phyloP scores from a whole-genome alignment of 495 filamentous ascomycete species.

The Aspergillus wentii region DNA sequence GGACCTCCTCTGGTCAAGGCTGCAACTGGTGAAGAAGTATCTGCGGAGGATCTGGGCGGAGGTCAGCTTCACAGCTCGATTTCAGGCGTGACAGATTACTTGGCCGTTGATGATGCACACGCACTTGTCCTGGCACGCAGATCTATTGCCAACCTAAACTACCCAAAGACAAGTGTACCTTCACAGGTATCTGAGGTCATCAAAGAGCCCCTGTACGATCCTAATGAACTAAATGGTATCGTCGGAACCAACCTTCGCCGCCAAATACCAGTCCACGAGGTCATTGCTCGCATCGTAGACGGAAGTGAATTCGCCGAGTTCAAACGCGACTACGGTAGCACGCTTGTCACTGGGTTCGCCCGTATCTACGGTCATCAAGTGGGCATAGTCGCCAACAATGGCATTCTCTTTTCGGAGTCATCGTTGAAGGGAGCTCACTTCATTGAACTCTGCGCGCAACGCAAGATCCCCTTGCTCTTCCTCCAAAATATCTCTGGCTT shows the following conservation, averaged over 20 bases:
- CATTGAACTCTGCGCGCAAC: constrained; percentile 92
- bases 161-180: constrained; percentile 45
- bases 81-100: constrained; percentile 93
- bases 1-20: constrained; percentile 95
- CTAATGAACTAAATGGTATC: constrained; percentile 78
- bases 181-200: constrained; percentile 22
- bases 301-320: constrained; percentile 88
- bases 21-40: constrained; percentile 90
- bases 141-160: constrained; percentile 84
- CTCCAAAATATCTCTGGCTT: constrained; percentile 96
- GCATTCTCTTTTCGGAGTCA: constrained; percentile 90
- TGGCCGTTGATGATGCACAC: constrained; percentile 92
- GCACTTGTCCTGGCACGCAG: constrained; percentile 83
- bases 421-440: constrained; percentile 95
- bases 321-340: constrained; percentile 87
- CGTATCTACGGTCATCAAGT: constrained; percentile 86
- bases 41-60: constrained; percentile 88
- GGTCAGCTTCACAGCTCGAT: constrained; percentile 88
- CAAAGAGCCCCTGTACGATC: constrained; percentile 76
- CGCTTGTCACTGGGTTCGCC: constrained; percentile 90
- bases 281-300: constrained; percentile 93
- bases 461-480: constrained; percentile 85
- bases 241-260: constrained; percentile 83
- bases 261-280: constrained; percentile 78
- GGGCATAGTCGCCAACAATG: constrained; percentile 94